Evolutionary conservation across 2,329 filamentous ascomycete genomes (phyloP).

Genomic region (Claviceps pusilla): DNA sequence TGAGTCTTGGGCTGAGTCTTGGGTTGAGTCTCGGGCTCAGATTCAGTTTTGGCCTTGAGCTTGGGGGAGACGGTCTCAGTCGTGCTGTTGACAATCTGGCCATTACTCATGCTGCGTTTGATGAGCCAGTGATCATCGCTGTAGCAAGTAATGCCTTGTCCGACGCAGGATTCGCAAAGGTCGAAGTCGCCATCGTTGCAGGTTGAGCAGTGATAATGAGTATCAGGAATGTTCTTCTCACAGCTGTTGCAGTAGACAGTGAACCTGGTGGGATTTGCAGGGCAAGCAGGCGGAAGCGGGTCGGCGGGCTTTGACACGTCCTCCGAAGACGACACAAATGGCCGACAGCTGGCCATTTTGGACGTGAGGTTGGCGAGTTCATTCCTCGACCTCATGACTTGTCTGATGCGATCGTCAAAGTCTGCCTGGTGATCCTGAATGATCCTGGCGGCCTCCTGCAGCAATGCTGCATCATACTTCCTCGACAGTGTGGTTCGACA

Average conservation of each 20-base stretch:
- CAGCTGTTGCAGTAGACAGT: conserved; percentile 93
- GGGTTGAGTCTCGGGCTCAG: too few relatives aligned
- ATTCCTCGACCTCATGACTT: conserved; percentile 13
- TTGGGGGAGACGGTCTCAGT: conserved; percentile 68
- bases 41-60: conserved; percentile 19
- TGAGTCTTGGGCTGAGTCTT: too few relatives aligned
- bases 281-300: neutral
- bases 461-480: conserved; percentile 13
- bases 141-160: conserved; percentile 60
- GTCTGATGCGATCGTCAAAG: conserved; percentile 14
- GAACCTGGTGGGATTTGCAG: conserved; percentile 29
- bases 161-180: conserved; percentile 68
- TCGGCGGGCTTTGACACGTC: neutral
- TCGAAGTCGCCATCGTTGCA: conserved; percentile 93
- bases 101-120: conserved; percentile 69
- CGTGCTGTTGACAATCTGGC: conserved; percentile 67
- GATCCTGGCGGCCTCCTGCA: conserved; percentile 15
- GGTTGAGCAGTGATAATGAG: conserved; percentile 86
- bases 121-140: conserved; percentile 82
- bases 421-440: conserved; percentile 12
- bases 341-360: conserved; percentile 1
- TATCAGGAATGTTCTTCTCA: conserved; percentile 58
- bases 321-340: neutral
- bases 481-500: conserved; percentile 11
- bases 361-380: conserved; percentile 5